Conservation (phyloP, 2,329 filamentous ascomycete species). For the Aspergillus ochraceus region DNA sequence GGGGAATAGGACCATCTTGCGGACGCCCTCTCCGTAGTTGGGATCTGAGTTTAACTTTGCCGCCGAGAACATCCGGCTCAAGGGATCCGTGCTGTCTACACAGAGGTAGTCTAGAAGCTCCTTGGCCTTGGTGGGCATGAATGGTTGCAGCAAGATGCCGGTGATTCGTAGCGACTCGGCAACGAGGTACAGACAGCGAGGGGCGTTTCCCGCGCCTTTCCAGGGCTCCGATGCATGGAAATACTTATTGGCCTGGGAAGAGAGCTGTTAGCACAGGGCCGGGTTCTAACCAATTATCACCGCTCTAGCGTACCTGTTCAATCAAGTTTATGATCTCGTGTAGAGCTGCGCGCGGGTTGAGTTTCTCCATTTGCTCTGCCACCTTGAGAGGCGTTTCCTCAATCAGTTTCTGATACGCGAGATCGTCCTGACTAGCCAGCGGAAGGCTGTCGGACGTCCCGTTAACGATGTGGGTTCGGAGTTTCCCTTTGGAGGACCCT, state of each 20-base stretch:
- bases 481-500: slow-evolving; percentile 67
- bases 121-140: slow-evolving; percentile 77
- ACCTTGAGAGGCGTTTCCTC: slow-evolving; percentile 44
- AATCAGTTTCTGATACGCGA: slow-evolving; percentile 43
- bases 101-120: slow-evolving; percentile 75
- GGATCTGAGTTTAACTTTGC: slow-evolving; percentile 65
- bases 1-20: slow-evolving; percentile 55
- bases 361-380: slow-evolving; percentile 59
- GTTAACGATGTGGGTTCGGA: slow-evolving; percentile 58
- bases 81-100: slow-evolving; percentile 53
- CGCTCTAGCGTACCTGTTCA: slow-evolving; percentile 51
- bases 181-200: slow-evolving; percentile 66
- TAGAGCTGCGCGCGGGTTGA: slow-evolving; percentile 66
- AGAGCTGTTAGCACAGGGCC: slow-evolving; percentile 2
- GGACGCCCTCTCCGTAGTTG: slow-evolving; percentile 63
- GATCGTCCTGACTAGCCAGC: slow-evolving; percentile 29
- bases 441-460: slow-evolving; percentile 30
- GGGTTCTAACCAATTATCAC: not conserved
- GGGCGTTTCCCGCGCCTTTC: slow-evolving; percentile 52
- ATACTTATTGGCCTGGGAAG: slow-evolving; percentile 63
- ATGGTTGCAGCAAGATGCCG: slow-evolving; percentile 84
- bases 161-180: slow-evolving; percentile 76
- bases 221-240: slow-evolving; percentile 69
- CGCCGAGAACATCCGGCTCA: slow-evolving; percentile 63
- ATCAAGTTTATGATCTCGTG: slow-evolving; percentile 64